Base-by-base conservation (phyloP, 345 rosid species). In the Physaria fendleri region DNA sequence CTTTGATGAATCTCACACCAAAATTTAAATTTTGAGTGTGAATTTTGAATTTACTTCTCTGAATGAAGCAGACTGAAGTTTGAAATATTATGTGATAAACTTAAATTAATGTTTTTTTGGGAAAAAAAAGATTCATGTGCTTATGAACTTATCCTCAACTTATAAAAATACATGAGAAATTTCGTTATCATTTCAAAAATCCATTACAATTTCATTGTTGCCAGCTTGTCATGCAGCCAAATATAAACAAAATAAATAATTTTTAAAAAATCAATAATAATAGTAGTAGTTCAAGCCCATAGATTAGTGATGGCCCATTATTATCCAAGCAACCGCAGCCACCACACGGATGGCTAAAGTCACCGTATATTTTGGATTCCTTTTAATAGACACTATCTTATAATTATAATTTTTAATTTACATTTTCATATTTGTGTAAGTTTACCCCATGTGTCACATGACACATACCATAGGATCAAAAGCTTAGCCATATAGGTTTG, bases 221-320 rank as follows among this genome's bases (percentile, higher is more conserved):
- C 60, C 73, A 68, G 62, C 66, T 59, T 42, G 55, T 59, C 12
- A 39, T 67, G 46, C 57, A 56, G 8, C 43, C 54, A 55, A 39
- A 65, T 52, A 10, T 25, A 42, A 20, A 39, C 27, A 28, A 23
- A 37, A 6, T 13, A 43, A 46, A 59, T 44, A 44, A 34, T 23
- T 14, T 12, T 40, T 18, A 37, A 13, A 46, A 14, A 57, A 20
- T 45, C 54, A n/a, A n/a, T 6, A 29, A 50, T 50, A 51, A 59
- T 41, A 41, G 24, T 40, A 15, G 29, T 30, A 13, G 9, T 30
- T 30, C 52, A 67, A 50, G 54, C 72, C 72, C 72, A 43, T 66
- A 67, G 57, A 49, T 59, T 50, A 52, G 38, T 59, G 54, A 49
- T 68, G 59, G 66, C 67, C 66, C 62, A 59, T 35, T 52, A 44